Conservation (phyloP, 2,329 filamentous ascomycete genomes). For the Epichloe amarillans region DNA sequence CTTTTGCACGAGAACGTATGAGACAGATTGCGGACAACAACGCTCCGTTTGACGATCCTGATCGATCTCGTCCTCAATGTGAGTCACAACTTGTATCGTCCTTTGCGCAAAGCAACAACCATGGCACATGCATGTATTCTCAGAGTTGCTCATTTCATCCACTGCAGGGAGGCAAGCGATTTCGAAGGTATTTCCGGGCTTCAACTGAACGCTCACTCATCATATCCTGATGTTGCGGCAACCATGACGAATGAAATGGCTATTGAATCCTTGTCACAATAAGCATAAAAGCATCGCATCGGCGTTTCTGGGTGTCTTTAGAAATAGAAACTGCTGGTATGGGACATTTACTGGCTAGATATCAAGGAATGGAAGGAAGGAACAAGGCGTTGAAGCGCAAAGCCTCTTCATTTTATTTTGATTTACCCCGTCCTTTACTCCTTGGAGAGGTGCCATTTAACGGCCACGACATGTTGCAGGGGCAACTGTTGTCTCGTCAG, state of each 20-base stretch:
- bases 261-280: neutral
- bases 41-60: conserved; percentile 30
- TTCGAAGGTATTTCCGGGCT: conserved; percentile 7
- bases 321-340: neutral
- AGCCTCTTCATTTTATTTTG: neutral
- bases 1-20: conserved; percentile 30
- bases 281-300: conserved; percentile 1
- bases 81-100: conserved; percentile 9
- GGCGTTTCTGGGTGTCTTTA: conserved; percentile 1
- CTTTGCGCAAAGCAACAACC: neutral
- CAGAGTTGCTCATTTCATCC: neutral
- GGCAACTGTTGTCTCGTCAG: neutral
- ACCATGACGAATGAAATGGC: conserved; percentile 2
- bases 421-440: neutral
- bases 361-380: conserved; percentile 1
- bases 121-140: neutral
- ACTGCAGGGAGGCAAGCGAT: conserved; percentile 5
- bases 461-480: neutral
- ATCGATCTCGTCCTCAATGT: conserved; percentile 26
- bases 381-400: neutral
- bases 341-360: neutral
- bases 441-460: neutral
- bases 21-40: conserved; percentile 29
- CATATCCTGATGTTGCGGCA: neutral
- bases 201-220: neutral